Percentiles rank a stretch among this genome's conserved stretches.
phyloP scores from a whole-genome alignment of 192 early-diverging fungal species.

The Helicostylum pulchrum region DNA sequence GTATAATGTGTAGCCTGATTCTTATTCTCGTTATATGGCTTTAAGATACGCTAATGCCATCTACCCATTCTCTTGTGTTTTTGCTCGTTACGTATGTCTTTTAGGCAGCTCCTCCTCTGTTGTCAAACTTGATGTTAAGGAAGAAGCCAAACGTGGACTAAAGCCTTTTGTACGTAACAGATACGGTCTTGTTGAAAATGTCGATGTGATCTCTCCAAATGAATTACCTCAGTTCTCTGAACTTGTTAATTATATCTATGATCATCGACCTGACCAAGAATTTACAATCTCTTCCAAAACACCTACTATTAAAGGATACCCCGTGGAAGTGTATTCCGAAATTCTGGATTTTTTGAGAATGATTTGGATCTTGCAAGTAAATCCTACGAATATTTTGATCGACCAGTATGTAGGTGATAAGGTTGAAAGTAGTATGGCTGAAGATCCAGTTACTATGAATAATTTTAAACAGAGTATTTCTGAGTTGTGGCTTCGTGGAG shows the following conservation, averaged over 20 bases:
- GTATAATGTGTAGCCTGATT: slow-evolving; percentile 31
- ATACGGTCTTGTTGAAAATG: slow-evolving; percentile 4
- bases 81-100: slow-evolving; percentile 63
- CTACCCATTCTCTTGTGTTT: slow-evolving; percentile 54
- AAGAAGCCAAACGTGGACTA: slow-evolving; percentile 53
- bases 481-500: slow-evolving; percentile 30
- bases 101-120: slow-evolving; percentile 43
- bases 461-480: slow-evolving; percentile 31
- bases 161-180: slow-evolving; percentile 26
- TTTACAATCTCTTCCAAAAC: slow-evolving; percentile 32
- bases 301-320: slow-evolving; percentile 40
- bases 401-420: slow-evolving; percentile 46
- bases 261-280: slow-evolving; percentile 23
- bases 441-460: slow-evolving; percentile 39
- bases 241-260: slow-evolving; percentile 28
- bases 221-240: slow-evolving; percentile 31
- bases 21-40: slow-evolving; percentile 57
- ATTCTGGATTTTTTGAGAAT: slow-evolving; percentile 61
- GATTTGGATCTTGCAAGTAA: slow-evolving; percentile 62
- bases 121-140: slow-evolving; percentile 50
- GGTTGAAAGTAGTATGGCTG: slow-evolving; percentile 42
- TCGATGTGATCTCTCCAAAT: slow-evolving; percentile 15
- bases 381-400: slow-evolving; percentile 40
- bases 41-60: slow-evolving; percentile 59
- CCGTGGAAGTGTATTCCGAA: slow-evolving; percentile 61